phyloP scores from a whole-genome alignment of 2,329 filamentous ascomycete genomes.

The Berkeleyomyces rouxiae region DNA sequence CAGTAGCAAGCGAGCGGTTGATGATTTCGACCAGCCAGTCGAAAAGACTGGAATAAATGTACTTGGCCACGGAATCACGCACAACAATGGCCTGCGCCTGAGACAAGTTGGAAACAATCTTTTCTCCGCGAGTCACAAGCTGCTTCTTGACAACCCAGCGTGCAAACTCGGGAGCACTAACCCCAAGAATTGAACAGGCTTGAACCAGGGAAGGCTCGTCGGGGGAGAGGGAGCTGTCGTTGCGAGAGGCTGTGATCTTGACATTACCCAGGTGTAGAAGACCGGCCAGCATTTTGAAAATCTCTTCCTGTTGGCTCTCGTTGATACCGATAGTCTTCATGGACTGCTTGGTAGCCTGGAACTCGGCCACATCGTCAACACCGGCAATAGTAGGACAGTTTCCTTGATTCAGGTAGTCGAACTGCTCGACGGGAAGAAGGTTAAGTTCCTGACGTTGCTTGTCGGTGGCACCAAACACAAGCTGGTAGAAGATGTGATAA shows the following conservation, averaged over 20 bases:
- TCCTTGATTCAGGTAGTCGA: constrained; percentile 92
- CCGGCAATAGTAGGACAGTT: constrained; percentile 81
- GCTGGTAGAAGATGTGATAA: constrained; percentile 98
- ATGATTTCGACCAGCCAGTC: constrained; percentile 99
- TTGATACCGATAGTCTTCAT: constrained; percentile 75
- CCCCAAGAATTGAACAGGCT: constrained; percentile 73
- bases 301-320: constrained; percentile 56
- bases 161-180: constrained; percentile 70
- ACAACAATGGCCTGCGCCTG: constrained; percentile 90
- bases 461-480: constrained; percentile 81
- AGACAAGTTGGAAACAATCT: constrained; percentile 89
- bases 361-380: constrained; percentile 90
- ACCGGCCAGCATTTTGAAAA: constrained; percentile 81
- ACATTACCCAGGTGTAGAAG: constrained; percentile 90
- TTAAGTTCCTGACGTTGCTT: constrained; percentile 64
- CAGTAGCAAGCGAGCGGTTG: constrained; percentile 76
- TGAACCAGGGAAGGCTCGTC: constrained; percentile 67
- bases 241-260: constrained; percentile 81
- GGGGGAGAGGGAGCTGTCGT: constrained; percentile 66
- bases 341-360: constrained; percentile 72
- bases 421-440: constrained; percentile 71
- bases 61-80: constrained; percentile 93
- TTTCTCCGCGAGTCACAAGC: constrained; percentile 86
- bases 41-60: constrained; percentile 94
- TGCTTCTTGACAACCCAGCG: constrained; percentile 99